Base-by-base conservation (phyloP, 129 eudicot genomes). In the Centaurea solstitialis region DNA sequence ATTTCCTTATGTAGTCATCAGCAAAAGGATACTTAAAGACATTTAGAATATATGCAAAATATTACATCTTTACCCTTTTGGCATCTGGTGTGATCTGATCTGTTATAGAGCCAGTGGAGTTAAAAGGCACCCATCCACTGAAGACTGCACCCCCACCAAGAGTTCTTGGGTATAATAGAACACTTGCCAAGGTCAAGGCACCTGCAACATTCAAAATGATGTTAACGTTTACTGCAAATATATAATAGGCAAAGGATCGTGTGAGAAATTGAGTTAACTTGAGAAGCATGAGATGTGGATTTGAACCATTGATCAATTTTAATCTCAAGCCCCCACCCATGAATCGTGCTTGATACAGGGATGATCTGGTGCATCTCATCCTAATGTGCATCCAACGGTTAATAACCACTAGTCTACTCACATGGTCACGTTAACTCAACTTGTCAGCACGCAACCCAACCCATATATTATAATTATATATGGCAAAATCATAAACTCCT, bases 91-190 rank as follows among this genome's bases (percentile, higher is more conserved):
- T 88, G 61, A 91, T 84, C 65, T 76, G 90, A 53, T 86, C 90
- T 50, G 87, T 33, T 59, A 93, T 72, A 67, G 97, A 89, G 57
- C 75, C 71, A 28, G 76, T 79, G 18, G 93, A 87, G 82, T 93
- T 93, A 67, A 96, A 91, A 33, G 99, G 98, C 66, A 96, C 97
- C 98, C 98, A 96, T 80, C 99, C 99, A 78, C 99, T 95, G 69
- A 95, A 95, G 26, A 95, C 81, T 9, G 98, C 98, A 28, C 92
- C 97, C 50, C 99, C 99, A 70, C 99, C 99, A 59, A 95, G 86
- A 21, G 98, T 89, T 87, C 84, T 96, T 77, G 99, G 98, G 40
- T 96, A 93, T 37, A 96, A 83, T 75, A 96, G 78, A 87, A 87
- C 90, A 81, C 99, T 96, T 39, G 98, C 95, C 84, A 96, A 83